Conservation (phyloP, 805 yeast genomes). For the Yamadazyma olivae region DNA sequence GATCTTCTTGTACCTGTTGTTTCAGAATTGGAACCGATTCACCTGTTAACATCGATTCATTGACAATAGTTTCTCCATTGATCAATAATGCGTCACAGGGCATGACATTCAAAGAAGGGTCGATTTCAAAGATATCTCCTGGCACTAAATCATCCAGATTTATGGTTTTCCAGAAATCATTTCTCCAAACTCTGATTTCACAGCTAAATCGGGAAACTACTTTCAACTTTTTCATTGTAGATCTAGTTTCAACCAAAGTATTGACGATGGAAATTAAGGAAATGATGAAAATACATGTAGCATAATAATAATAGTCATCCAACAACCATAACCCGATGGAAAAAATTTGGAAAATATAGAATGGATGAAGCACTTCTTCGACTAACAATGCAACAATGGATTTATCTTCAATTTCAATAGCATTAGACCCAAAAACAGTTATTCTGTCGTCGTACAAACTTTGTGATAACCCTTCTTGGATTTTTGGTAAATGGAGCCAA, state of each 20-base stretch:
- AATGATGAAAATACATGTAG: slow-evolving; percentile 84
- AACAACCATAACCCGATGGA: slow-evolving; percentile 89
- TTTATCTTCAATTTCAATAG: slow-evolving; percentile 74
- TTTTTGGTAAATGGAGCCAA: slow-evolving; percentile 63
- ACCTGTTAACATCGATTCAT: slow-evolving; percentile 97
- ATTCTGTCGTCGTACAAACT: slow-evolving; percentile 65
- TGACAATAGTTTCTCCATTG: slow-evolving; percentile 93
- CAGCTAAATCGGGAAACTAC: slow-evolving; percentile 74
- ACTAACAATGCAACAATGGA: slow-evolving; percentile 59
- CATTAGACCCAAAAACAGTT: slow-evolving; percentile 73
- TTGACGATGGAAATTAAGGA: slow-evolving; percentile 77
- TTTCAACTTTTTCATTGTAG: slow-evolving; percentile 67
- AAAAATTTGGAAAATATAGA: slow-evolving; percentile 90
- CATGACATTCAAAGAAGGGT: slow-evolving; percentile 66
- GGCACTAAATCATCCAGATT: slow-evolving; percentile 83
- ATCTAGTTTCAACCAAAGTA: slow-evolving; percentile 81
- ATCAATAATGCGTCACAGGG: slow-evolving; percentile 90
- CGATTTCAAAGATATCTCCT: slow-evolving; percentile 93
- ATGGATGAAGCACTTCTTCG: slow-evolving; percentile 93
- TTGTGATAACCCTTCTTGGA: slow-evolving; percentile 68
- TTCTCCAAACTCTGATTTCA: slow-evolving; percentile 85
- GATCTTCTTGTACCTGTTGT: slow-evolving; percentile 58
- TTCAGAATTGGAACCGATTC: slow-evolving; percentile 97
- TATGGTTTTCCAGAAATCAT: slow-evolving; percentile 86
- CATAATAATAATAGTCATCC: slow-evolving; percentile 92